Base-by-base conservation (phyloP, 768 basidiomycete genomes). In the Favolaschia claudopus region DNA sequence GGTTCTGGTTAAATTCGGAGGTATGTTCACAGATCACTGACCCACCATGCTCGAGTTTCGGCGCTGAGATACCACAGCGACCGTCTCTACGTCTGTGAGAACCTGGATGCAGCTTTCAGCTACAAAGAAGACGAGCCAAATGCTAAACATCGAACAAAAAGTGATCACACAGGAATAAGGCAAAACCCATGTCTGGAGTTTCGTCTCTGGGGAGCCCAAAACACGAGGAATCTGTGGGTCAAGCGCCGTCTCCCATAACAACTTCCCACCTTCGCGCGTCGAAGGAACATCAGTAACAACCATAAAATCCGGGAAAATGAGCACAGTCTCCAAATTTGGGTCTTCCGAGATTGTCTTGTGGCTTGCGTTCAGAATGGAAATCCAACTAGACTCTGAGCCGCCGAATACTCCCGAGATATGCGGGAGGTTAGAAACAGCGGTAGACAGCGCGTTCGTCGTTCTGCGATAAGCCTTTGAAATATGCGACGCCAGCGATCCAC, bases 291-390 rank as follows among this genome's bases (percentile, higher is more conserved):
- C 89, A 2, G 86, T 80, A 24, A 96, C 83, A 40, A 93, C 81
- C 66, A 88, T 94, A 79, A 89, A 99, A 74, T 99, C 96, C 3
- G 96, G 96, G 66, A 99, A 88, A 4, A 98, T 84, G 42, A 99
- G 81, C n/a, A 96, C 91, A 0, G 91, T 91, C 67, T 96, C 91
- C 37, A 80, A 77, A 47, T 83, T 77, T 25, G 81, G 70, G 57
- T 87, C 80, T 52, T 88, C 83, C 20, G 85, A 87, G 49, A 94
- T 76, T 6, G 91, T 86, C 47, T 78, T 79, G 65, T 93, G 89
- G 67, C 89, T 95, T 31, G 91, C 93, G 66, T 96, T 96, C 43
- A 95, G 79, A 36, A 96, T 85, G 3, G 90, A 84, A 38, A 92
- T 78, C 40, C 79, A 79, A 12, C 72, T 78, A 13, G 85, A 78